phyloP scores from a whole-genome alignment of 768 basidiomycete genomes.

The Podaxis mareebaensis region DNA sequence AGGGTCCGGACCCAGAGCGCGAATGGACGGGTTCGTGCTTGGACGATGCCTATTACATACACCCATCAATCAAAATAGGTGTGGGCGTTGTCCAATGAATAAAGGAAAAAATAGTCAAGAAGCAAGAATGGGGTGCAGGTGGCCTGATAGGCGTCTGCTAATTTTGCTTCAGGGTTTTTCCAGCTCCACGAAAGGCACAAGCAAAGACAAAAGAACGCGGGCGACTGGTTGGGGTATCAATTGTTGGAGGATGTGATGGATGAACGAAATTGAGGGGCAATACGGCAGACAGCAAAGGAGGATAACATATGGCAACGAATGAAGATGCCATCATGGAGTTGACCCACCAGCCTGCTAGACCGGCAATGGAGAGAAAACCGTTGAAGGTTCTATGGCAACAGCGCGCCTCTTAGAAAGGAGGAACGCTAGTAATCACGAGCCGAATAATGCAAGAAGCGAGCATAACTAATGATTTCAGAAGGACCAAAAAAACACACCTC shows the following conservation, averaged over 20 bases:
- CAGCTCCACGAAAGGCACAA: not conserved
- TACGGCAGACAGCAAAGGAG: not conserved
- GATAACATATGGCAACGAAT: not conserved
- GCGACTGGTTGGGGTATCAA: not conserved
- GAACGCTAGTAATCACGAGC: not conserved
- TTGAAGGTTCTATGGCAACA: not conserved
- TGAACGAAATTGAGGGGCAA: not conserved
- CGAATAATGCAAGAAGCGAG: slow-evolving; percentile 4
- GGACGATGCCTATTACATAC: not conserved
- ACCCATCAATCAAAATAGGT: not conserved
- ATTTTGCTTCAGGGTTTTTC: slow-evolving; percentile 4
- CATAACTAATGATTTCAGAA: not conserved
- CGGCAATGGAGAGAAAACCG: not conserved
- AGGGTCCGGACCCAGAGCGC: not conserved
- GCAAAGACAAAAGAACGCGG: not conserved
- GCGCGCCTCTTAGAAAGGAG: not conserved
- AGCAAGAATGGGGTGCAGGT: not conserved
- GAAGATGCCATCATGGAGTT: not conserved
- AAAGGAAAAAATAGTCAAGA: not conserved
- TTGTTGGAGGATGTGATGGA: not conserved
- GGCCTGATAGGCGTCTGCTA: slow-evolving; percentile 12
- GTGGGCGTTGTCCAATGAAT: not conserved
- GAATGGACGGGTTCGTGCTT: too few species aligned
- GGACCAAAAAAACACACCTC: slow-evolving; percentile 25
- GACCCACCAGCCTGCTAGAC: not conserved